A percentile compares a stretch with the other conserved stretches of the same genome.
phyloP scores from a whole-genome alignment of 2,329 filamentous ascomycete genomes.

The Periglandula ipomoeae region DNA sequence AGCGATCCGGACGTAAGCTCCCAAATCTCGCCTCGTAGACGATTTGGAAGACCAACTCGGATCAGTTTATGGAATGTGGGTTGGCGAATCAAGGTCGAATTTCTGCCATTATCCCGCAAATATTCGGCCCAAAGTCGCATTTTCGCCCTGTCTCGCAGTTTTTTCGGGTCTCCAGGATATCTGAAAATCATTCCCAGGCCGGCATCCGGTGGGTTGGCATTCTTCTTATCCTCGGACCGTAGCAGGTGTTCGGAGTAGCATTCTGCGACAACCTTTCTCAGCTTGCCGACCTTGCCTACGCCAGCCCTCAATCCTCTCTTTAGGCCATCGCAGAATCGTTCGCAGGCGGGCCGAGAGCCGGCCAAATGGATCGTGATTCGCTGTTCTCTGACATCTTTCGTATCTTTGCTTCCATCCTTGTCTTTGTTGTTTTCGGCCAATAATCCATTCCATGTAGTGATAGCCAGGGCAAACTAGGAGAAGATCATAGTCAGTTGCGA shows the following conservation, averaged over 20 bases:
- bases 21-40: constrained; percentile 90
- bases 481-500: neutral
- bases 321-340: constrained; percentile 90
- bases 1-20: constrained; percentile 88
- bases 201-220: constrained; percentile 62
- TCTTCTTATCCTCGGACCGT: constrained; percentile 53
- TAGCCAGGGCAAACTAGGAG: constrained; percentile 71
- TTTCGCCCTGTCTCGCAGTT: constrained; percentile 89
- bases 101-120: constrained; percentile 87
- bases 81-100: constrained; percentile 84
- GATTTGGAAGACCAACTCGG: constrained; percentile 86
- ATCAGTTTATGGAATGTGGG: constrained; percentile 98
- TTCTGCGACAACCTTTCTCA: constrained; percentile 69
- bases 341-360: constrained; percentile 79
- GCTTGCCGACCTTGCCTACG: constrained; percentile 77
- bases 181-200: constrained; percentile 86
- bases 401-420: constrained; percentile 30
- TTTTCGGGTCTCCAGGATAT: constrained; percentile 91
- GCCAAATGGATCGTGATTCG: constrained; percentile 87
- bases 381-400: constrained; percentile 51
- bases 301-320: constrained; percentile 82
- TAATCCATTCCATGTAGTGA: constrained; percentile 88
- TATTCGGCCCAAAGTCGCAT: constrained; percentile 98
- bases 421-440: constrained; percentile 47
- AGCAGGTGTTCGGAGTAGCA: constrained; percentile 88